These are phyloP conservation scores for Tetrahymena elliotti DNA, from an alignment of 73 alveolate species.

Conservation along the genomic window DNA sequence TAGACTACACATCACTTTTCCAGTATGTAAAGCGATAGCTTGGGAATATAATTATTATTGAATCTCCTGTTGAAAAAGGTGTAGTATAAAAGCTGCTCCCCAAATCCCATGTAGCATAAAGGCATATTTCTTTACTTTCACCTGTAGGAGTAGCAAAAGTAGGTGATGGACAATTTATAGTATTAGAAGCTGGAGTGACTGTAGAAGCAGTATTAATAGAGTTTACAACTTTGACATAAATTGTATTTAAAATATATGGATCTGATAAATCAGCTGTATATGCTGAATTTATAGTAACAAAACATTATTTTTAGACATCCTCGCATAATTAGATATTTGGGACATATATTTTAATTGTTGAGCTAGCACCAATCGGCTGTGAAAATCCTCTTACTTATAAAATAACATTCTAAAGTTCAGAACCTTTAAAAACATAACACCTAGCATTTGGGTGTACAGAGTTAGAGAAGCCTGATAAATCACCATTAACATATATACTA, in stretches of 20 bases:
- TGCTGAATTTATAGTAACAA: slow-evolving; percentile 16
- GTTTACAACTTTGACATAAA: neutral
- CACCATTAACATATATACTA: neutral
- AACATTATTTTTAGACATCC: slow-evolving; percentile 11
- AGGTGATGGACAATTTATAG: neutral
- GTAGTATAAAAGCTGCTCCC: neutral
- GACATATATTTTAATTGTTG: neutral
- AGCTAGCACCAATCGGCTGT: neutral
- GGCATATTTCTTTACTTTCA: neutral
- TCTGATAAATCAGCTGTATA: slow-evolving; percentile 23
- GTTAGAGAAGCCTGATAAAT: neutral
- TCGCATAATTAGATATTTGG: slow-evolving; percentile 12
- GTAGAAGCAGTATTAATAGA: neutral
- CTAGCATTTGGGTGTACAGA: slow-evolving; percentile 9
- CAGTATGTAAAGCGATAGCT: neutral
- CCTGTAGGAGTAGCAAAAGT: neutral
- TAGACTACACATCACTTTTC: neutral
- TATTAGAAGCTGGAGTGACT: neutral
- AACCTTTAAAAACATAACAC: slow-evolving; percentile 23
- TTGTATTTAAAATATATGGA: slow-evolving; percentile 17
- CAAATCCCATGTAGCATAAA: neutral
- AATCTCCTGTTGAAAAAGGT: neutral
- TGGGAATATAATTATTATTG: neutral
- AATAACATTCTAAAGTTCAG: neutral
- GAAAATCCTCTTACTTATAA: slow-evolving; percentile 21